phyloP scores from a whole-genome alignment of 257 asterid genomes.

The Fraxinus anomala region DNA sequence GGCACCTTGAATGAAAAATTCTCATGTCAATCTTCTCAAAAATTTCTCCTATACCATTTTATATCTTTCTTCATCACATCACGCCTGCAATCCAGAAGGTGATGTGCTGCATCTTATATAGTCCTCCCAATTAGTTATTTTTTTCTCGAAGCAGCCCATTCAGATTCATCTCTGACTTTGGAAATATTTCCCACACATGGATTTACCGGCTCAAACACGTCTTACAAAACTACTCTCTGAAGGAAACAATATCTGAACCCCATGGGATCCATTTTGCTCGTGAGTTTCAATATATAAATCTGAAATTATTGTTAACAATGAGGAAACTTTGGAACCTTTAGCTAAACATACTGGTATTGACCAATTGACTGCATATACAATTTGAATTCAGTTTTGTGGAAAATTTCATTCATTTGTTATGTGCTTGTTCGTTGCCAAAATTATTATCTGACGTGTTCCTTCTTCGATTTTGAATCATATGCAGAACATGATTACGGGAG shows the following conservation, averaged over 20 bases:
- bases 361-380: neutral
- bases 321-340: neutral
- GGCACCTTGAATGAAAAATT: neutral
- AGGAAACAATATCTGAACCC: neutral
- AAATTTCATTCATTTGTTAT: neutral
- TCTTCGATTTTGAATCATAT: constrained; percentile 21
- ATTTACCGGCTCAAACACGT: neutral
- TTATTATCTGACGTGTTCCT: constrained; percentile 14
- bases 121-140: neutral
- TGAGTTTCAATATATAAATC: neutral
- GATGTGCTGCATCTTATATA: too few relatives aligned
- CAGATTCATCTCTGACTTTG: neutral
- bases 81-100: too few relatives aligned
- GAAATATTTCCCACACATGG: neutral
- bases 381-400: neutral
- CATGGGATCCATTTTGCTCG: neutral
- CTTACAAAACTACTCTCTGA: neutral
- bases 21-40: neutral
- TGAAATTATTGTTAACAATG: neutral
- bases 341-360: constrained; percentile 8
- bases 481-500: constrained; percentile 99
- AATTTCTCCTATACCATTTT: neutral
- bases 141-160: neutral
- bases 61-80: too few relatives aligned
- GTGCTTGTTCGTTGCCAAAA: constrained; percentile 5